Evolutionary conservation across 495 filamentous ascomycete genomes (phyloP).

Genomic region (Tuber indicum): DNA sequence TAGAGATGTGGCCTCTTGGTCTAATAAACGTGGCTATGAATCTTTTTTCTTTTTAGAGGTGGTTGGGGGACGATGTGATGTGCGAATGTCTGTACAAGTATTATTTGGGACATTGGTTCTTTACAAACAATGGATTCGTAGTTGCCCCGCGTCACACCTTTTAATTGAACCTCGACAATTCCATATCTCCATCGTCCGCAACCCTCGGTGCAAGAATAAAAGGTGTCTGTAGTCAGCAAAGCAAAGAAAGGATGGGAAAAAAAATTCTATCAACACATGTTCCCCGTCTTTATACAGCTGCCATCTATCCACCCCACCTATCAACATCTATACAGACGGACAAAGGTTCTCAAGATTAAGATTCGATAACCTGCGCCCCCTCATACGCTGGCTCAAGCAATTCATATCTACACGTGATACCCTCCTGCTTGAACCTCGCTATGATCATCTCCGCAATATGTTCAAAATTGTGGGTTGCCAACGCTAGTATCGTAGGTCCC

Average conservation of each 20-base stretch:
- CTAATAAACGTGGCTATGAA: not conserved
- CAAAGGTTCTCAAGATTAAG: slow-evolving; percentile 10
- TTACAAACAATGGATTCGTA: not conserved
- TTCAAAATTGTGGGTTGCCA: slow-evolving; percentile 81
- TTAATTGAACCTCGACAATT: not conserved
- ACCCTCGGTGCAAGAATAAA: not conserved
- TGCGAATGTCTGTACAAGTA: not conserved
- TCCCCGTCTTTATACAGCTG: not conserved
- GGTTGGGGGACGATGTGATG: not conserved
- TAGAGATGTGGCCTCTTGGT: not conserved
- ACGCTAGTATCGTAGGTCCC: slow-evolving; percentile 85
- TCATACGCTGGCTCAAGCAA: slow-evolving; percentile 79
- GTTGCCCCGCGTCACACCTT: not conserved
- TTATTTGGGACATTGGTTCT: not conserved
- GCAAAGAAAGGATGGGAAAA: not conserved
- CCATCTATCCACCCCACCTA: not conserved
- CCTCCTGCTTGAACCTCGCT: slow-evolving; percentile 56
- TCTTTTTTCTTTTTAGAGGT: not conserved
- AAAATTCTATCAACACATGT: not conserved
- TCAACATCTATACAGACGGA: not conserved
- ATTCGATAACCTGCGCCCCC: slow-evolving; percentile 61
- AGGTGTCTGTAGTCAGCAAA: not conserved
- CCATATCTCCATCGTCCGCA: not conserved
- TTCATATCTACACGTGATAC: slow-evolving; percentile 78
- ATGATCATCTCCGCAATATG: slow-evolving; percentile 74